Evolutionary conservation across 441 rosid genomes (phyloP), one percentile per base, ranked within the genome.

Genomic region (Populus hybrid): DNA sequence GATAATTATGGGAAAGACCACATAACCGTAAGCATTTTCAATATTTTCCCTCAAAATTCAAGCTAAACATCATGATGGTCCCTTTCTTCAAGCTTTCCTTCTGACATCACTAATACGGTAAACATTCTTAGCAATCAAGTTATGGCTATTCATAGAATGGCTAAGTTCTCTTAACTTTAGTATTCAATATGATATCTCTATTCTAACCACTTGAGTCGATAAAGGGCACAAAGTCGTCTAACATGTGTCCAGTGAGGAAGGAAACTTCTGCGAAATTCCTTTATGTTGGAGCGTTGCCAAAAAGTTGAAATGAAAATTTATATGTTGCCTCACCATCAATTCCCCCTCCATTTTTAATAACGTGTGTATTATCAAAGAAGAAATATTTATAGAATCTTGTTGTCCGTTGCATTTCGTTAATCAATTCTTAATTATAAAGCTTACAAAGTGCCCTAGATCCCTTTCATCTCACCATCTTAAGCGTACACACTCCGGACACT

Each of bases 241-340:
- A 36, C 7, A 45, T 26, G 65, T 71, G 64, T 71, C 18, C 24
- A 45, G 35, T 33, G 69, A 38, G 53, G 16, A 35, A 64, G 26
- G 76, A 74, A 74, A 24, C 59, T 64, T 68, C 76, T 5, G 56
- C 65, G 76, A 64, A 74, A 10, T 40, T 74, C 76, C 59, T 23
- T 23, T 7, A 1, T 24, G 24, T 40, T 74, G 76, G 75, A 74
- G 59, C 35, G 64, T 11, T 74, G 69, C 69, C 59, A 74, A 74
- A 64, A 36, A 33, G 26, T 74, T 50, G 64, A 26, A 50, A 50
- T 26, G 74, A 24, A 26, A 42, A 24, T 28, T 45, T 29, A 16
- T n/a, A 21, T 18, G 26, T 28, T 12, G 72, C 72, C 12, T 69
- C 72, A 6, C 56, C 28, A 69, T 50, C 74, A 8, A 33, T 4